Conservation (phyloP, 257 asterid species). For the Gentiana macrophylla region DNA sequence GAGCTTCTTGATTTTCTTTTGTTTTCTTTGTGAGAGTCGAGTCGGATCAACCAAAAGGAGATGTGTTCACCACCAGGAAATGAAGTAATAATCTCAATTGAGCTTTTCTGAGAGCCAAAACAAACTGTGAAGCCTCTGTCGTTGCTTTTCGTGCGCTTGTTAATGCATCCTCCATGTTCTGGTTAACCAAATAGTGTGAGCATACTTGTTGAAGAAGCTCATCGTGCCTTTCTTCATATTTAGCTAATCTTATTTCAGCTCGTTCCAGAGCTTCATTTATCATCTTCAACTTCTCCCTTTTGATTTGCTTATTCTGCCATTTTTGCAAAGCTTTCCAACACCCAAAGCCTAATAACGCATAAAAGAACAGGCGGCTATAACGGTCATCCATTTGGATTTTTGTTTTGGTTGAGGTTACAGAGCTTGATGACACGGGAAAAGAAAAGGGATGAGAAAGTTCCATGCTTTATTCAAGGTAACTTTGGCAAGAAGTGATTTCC, state of each 20-base stretch:
- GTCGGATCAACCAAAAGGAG: not conserved
- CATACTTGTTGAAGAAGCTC: slow-evolving; percentile 28
- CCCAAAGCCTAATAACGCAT: slow-evolving; percentile 15
- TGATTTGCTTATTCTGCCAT: slow-evolving; percentile 8
- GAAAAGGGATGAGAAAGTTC: slow-evolving; percentile 7
- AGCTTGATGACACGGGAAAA: not conserved
- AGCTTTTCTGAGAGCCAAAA: slow-evolving; percentile 20
- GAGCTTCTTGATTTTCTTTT: no score
- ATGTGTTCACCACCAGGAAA: slow-evolving; percentile 14
- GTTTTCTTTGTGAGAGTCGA: no score
- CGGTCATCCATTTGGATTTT: slow-evolving; percentile 11
- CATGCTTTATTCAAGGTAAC: slow-evolving; percentile 13
- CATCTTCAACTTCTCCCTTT: slow-evolving; percentile 17
- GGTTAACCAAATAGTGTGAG: slow-evolving; percentile 32
- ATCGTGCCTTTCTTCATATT: slow-evolving; percentile 39
- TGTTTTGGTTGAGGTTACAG: not conserved
- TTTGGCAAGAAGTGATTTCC: slow-evolving; percentile 4
- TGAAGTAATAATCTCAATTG: slow-evolving; percentile 17
- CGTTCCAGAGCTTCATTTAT: slow-evolving; percentile 20
- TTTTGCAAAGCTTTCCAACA: slow-evolving; percentile 17
- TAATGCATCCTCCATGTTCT: slow-evolving; percentile 28
- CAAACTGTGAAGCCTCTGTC: slow-evolving; percentile 26
- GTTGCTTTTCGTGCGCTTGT: slow-evolving; percentile 27
- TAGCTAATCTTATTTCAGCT: slow-evolving; percentile 22
- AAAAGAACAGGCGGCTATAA: slow-evolving; percentile 7